Base-by-base conservation (phyloP, 2,329 filamentous ascomycete species). In the Exophiala sp. region DNA sequence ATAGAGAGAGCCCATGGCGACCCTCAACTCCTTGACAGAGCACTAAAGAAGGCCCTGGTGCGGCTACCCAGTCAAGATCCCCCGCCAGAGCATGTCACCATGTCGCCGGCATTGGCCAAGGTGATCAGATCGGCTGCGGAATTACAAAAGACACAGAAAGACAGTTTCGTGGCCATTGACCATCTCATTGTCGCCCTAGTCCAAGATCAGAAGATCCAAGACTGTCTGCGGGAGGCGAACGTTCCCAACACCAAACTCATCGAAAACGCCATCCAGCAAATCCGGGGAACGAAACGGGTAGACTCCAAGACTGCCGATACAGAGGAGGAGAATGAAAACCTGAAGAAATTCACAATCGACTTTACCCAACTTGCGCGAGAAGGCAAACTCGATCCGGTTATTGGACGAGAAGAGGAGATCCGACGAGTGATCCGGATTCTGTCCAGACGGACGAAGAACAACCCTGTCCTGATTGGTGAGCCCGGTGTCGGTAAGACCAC, bases 401-500 rank as follows among this genome's bases (percentile, higher is more conserved):
- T 98, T 64, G 93, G 93, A 11, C 79, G 93, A 66, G 90, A 96
- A 63, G 76, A 81, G 2, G 93, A 96, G 66, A 95, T 97, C 44
- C 88, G 95, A 63, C 78, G 93, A 46, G 95, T 90, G 0, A 95
- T 97, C 52, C 91, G 97, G 63, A 86, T 98, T 11, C 71, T 98
- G 1, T 96, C 90, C 14, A 77, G 93, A 58, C 78, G 93, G 55
- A 97, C 93, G 8, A 97, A 97, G 70, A 97, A 98, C 77, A 98
- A 98, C 70, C 93, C 93, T 2, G 91, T 97, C 42, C 80, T 98
- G 58, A 97, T 98, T 59, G 93, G 93, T 74, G 91, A 97, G 67
- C 91, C 93, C 30, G 93, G 93, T 83, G 93, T 97, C 24, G 93
- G 93, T 65, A 98, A 98, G 75, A 98, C 93, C 3, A 97, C 93